Conservation (phyloP, 2,329 filamentous ascomycete genomes). For the Pestalotiopsis sp. region DNA sequence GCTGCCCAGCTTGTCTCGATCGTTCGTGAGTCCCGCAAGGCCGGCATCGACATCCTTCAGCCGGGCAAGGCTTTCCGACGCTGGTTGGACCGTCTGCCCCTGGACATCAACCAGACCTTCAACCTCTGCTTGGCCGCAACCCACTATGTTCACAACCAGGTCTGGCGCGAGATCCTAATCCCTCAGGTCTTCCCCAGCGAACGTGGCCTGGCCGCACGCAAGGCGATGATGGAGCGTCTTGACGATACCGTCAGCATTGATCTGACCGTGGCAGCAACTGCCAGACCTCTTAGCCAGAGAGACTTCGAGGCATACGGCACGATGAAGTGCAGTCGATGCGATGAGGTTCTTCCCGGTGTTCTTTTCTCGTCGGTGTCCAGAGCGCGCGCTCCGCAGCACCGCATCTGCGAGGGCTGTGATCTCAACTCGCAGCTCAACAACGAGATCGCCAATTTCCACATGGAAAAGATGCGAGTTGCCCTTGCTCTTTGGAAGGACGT, state of each 20-base stretch:
- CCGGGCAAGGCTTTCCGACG: slow-evolving; percentile 26
- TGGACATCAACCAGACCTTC: background rate
- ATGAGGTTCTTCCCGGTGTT: background rate
- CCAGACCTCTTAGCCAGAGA: background rate
- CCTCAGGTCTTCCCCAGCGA: background rate
- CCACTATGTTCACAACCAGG: background rate
- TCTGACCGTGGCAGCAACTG: background rate
- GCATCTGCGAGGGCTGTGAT: slow-evolving; percentile 7
- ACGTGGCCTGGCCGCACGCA: background rate
- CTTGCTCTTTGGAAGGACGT: background rate
- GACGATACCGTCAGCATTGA: background rate
- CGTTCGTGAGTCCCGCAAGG: slow-evolving; percentile 14
- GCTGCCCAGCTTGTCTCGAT: slow-evolving; percentile 17
- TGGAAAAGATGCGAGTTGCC: background rate
- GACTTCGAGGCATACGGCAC: slow-evolving; percentile 9
- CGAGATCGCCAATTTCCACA: background rate
- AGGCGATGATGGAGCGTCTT: background rate
- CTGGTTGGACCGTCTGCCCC: slow-evolving; percentile 28
- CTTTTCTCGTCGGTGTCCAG: background rate
- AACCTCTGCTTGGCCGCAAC: background rate
- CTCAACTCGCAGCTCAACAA: background rate
- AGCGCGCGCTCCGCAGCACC: background rate
- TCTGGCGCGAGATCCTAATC: background rate
- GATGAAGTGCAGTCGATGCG: background rate
- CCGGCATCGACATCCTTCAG: slow-evolving; percentile 22